These are phyloP conservation scores for Pistacia atlantica DNA, from an alignment of 345 rosid genomes.

Conservation along the genomic window DNA sequence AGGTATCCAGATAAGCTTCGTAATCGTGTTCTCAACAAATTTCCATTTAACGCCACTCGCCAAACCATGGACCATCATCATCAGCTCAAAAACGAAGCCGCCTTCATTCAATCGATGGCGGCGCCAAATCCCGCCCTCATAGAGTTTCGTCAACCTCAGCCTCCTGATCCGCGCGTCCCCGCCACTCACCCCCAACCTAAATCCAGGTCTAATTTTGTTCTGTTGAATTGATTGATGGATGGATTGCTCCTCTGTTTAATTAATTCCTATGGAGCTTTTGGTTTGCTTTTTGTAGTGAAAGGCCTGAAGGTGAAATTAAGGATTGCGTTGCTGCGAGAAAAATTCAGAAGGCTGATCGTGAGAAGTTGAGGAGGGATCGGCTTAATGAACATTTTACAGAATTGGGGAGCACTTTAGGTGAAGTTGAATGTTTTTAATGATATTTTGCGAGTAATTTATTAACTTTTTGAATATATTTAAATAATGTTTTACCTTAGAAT, in stretches of 20 bases:
- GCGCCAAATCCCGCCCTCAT: conserved; percentile 24
- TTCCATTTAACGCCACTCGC: too few species aligned
- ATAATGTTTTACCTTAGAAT: too few species aligned
- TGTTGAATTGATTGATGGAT: not conserved
- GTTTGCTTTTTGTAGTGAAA: conserved; percentile 32
- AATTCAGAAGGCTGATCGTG: conserved; percentile 88
- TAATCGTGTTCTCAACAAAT: not conserved
- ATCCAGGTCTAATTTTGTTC: conserved; percentile 21
- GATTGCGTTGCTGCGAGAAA: conserved; percentile 55
- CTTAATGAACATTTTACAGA: conserved; percentile 83
- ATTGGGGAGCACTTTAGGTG: conserved; percentile 81
- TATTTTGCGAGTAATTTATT: not conserved
- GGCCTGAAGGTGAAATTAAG: conserved; percentile 41
- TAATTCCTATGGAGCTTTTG: not conserved
- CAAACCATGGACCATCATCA: conserved; percentile 19
- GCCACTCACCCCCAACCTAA: conserved; percentile 23
- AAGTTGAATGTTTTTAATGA: not conserved
- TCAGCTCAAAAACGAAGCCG: conserved; percentile 20
- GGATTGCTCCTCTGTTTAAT: not conserved
- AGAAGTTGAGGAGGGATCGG: conserved; percentile 88
- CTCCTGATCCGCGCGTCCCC: conserved; percentile 24
- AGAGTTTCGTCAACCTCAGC: conserved; percentile 36
- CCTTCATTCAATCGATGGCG: conserved; percentile 23
- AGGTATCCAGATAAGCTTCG: conserved; percentile 2
- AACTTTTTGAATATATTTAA: too few species aligned